phyloP scores from a whole-genome alignment of 306 rosid genomes.

The Dalbergia oliveri region DNA sequence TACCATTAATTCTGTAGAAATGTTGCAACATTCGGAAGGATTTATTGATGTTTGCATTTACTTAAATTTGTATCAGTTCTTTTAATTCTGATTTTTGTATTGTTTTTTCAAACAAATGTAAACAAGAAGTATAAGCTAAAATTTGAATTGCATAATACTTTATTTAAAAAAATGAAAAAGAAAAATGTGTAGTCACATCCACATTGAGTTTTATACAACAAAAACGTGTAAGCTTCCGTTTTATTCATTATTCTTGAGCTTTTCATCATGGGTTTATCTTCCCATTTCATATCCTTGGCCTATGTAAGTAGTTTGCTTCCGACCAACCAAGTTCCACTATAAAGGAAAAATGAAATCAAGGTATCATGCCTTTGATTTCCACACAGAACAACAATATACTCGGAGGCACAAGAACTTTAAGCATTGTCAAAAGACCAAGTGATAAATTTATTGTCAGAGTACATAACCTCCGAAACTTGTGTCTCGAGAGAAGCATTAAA shows the following conservation, averaged over 20 bases:
- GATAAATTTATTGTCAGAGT: conserved; percentile 48
- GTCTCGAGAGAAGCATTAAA: conserved; percentile 43
- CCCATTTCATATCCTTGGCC: background rate
- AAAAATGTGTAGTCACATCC: too few species aligned
- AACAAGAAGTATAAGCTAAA: too few species aligned
- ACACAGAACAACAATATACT: conserved; percentile 16
- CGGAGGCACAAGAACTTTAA: conserved; percentile 32
- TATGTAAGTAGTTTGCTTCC: background rate
- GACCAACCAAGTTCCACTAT: too few species aligned
- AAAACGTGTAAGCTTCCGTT: too few species aligned
- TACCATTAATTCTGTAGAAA: background rate
- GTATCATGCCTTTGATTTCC: background rate
- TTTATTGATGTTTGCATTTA: too few species aligned
- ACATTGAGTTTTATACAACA: too few species aligned
- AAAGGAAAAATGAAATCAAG: background rate
- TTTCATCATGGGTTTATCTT: background rate
- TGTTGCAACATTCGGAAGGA: background rate
- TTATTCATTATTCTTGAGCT: too few species aligned
- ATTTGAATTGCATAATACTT: background rate
- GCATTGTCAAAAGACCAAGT: conserved; percentile 19
- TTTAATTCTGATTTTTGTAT: too few species aligned
- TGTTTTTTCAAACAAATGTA: background rate
- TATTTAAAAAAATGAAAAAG: too few species aligned
- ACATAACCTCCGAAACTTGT: conserved; percentile 41
- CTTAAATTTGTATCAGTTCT: too few species aligned